phyloP scores from a whole-genome alignment of 208 protist genomes.

The Naegleria lovaniensis region DNA sequence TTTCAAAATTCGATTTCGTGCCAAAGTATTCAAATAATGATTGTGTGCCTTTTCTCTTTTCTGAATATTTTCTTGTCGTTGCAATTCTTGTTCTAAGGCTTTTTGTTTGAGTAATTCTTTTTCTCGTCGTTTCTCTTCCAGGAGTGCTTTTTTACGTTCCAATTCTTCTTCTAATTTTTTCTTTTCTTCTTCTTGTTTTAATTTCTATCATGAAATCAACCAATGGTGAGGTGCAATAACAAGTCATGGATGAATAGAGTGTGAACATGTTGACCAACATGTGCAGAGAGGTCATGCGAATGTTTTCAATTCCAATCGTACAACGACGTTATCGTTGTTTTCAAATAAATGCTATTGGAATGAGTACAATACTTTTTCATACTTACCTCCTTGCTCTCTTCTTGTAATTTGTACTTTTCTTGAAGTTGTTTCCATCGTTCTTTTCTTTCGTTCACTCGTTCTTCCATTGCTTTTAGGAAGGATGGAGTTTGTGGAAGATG shows the following conservation, averaged over 20 bases:
- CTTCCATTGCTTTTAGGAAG: conserved; percentile 14
- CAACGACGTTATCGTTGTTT: too few relatives aligned
- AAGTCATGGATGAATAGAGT: too few relatives aligned
- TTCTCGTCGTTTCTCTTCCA: conserved; percentile 6
- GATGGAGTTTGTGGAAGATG: not conserved
- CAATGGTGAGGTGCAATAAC: too few relatives aligned
- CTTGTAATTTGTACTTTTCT: not conserved
- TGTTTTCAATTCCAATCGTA: too few relatives aligned
- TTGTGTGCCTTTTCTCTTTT: not conserved
- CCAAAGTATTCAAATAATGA: not conserved
- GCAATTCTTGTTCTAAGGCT: not conserved
- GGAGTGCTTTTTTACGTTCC: not conserved
- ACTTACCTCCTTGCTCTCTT: not conserved
- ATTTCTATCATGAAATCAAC: too few relatives aligned
- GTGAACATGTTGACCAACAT: too few relatives aligned
- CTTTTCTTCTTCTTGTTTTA: conserved; percentile 8
- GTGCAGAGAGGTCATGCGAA: too few relatives aligned
- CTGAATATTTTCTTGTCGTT: not conserved
- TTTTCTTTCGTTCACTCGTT: conserved; percentile 19
- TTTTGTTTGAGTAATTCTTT: not conserved
- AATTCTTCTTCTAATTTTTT: not conserved
- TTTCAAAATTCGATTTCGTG: not conserved
- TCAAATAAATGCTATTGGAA: not conserved
- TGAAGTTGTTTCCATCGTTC: conserved; percentile 10
- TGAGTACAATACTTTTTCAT: too few relatives aligned